Evolutionary conservation across 1,139 yeast genomes (phyloP), one percentile per base, ranked within the genome.

Genomic region (Pichia norvegensis): DNA sequence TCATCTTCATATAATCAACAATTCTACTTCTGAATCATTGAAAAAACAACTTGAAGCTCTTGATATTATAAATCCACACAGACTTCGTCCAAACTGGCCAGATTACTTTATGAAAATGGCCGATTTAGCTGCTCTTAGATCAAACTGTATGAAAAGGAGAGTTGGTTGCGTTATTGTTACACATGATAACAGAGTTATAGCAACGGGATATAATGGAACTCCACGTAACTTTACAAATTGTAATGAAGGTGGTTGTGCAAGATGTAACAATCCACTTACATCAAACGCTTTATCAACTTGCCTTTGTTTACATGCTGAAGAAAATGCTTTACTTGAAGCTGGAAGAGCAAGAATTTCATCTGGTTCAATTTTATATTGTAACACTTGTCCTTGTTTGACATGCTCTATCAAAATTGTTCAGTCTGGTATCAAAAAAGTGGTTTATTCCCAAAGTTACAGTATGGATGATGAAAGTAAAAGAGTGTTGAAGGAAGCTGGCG

Each of bases 131-230:
- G 95, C 98, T 0, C 71, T 82, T 45, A 70, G 99, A 54, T 81
- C 95, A 33, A 94, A 92, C 57, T 94, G 98, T 67, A 94, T 92
- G 98, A 94, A 92, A 63, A 72, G 98, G 48, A 73, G 95, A 49
- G 98, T 92, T 1, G 98, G 98, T 0, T 90, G 97, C 64, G 97
- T 94, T 3, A 76, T 92, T 29, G 97, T 87, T 1, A 74, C 90
- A 45, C 37, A 35, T 20, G 94, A 86, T 46, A 79, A 78, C 42
- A 70, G 97, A 46, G 95, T 92, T 33, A 75, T 94, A 29, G 95
- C 98, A 1, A 92, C 98, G 0, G 99, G 98, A 0, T 92, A 94
- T 65, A 92, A 92, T 60, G 98, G 99, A 1, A 92, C 99, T 0
- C 97, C 98, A 13, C 73, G 96, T 37, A 87, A 90, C 50, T 67